phyloP scores from a whole-genome alignment of 441 rosid species.

The Pelargonium myrrhifolium region DNA sequence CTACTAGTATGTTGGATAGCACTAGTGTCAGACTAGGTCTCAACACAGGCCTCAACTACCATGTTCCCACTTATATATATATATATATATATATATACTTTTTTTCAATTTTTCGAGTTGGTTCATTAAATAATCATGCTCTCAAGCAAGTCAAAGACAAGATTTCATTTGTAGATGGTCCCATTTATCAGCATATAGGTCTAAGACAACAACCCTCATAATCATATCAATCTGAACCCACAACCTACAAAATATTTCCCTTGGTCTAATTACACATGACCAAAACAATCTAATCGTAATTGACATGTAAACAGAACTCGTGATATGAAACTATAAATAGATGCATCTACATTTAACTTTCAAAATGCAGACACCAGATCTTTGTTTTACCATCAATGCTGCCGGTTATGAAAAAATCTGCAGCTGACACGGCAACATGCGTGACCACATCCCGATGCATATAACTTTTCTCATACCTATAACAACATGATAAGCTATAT shows the following conservation, averaged over 20 bases:
- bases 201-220: too few relatives aligned
- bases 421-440: constrained; percentile 81
- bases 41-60: constrained; percentile 1
- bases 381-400: constrained; percentile 65
- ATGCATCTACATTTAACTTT: neutral
- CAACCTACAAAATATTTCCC: too few relatives aligned
- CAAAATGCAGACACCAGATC: neutral
- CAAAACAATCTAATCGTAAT: neutral
- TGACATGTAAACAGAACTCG: neutral
- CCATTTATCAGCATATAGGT: too few relatives aligned
- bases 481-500: constrained; percentile 3
- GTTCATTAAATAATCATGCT: neutral
- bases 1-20: neutral
- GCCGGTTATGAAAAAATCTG: constrained; percentile 93
- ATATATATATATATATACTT: too few relatives aligned
- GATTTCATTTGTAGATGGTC: neutral
- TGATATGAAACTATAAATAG: neutral
- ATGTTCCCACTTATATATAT: too few relatives aligned
- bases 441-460: constrained; percentile 96
- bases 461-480: constrained; percentile 93
- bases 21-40: neutral
- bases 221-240: too few relatives aligned
- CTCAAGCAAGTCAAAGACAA: neutral
- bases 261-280: neutral
- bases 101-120: neutral